phyloP scores from a whole-genome alignment of 2,329 filamentous ascomycete species.

The Fusarium sp. region DNA sequence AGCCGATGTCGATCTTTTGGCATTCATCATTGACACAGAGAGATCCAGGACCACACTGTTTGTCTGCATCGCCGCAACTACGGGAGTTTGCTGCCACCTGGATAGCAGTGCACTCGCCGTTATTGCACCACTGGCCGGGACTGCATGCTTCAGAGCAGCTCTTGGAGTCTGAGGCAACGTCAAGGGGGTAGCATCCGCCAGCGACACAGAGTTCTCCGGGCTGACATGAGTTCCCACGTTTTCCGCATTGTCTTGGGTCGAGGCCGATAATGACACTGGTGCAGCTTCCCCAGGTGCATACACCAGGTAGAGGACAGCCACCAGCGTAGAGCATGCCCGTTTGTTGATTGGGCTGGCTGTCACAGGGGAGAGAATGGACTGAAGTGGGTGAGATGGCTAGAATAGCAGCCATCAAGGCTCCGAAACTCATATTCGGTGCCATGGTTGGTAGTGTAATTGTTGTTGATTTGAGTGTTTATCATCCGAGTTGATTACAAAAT shows the following conservation, averaged over 20 bases:
- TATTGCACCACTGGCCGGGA: constrained; percentile 38
- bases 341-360: constrained; percentile 4
- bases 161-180: background rate
- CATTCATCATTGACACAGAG: constrained; percentile 38
- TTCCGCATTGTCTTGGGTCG: constrained; percentile 29
- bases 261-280: constrained; percentile 37
- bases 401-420: constrained; percentile 10
- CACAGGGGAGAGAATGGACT: constrained; percentile 1
- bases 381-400: constrained; percentile 6
- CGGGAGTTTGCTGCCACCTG: constrained; percentile 29
- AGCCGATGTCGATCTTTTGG: constrained; percentile 33
- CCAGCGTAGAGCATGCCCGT: constrained; percentile 25
- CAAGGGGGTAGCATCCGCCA: constrained; percentile 27
- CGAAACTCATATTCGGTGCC: constrained; percentile 25
- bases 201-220: constrained; percentile 38
- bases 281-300: constrained; percentile 37
- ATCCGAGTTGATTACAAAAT: constrained; percentile 2
- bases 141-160: constrained; percentile 17
- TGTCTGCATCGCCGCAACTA: constrained; percentile 11
- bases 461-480: constrained; percentile 28
- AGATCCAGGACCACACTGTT: constrained; percentile 19
- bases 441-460: constrained; percentile 13
- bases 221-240: constrained; percentile 24
- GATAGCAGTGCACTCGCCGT: constrained; percentile 28
- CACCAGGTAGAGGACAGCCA: constrained; percentile 31